Evolutionary conservation across 2,329 filamentous ascomycete species (phyloP).

Genomic region (Epichloe bromicola): DNA sequence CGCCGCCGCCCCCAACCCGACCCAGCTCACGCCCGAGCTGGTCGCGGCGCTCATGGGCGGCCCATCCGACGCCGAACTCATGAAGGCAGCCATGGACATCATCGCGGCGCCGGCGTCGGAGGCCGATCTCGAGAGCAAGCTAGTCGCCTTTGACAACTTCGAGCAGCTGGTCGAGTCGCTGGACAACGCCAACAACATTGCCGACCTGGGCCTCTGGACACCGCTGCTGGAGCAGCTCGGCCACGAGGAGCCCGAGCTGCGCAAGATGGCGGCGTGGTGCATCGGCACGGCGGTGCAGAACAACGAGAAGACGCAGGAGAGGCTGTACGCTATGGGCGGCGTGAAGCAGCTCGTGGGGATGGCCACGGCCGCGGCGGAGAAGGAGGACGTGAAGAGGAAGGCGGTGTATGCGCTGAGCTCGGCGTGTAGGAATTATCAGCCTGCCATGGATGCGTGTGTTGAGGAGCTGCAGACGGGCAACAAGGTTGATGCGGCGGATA

Average conservation of each 20-base stretch:
- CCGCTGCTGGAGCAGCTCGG: slow-evolving; percentile 61
- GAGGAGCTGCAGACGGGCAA: slow-evolving; percentile 44
- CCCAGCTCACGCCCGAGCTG: slow-evolving; percentile 52
- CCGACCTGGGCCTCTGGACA: slow-evolving; percentile 65
- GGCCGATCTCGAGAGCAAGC: slow-evolving; percentile 58
- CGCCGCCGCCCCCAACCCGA: slow-evolving; percentile 16
- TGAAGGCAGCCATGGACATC: slow-evolving; percentile 71
- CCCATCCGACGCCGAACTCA: slow-evolving; percentile 80
- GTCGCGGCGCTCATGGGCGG: slow-evolving; percentile 70
- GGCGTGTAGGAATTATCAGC: slow-evolving; percentile 78
- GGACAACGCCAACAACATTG: slow-evolving; percentile 95
- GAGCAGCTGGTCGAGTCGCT: slow-evolving; percentile 85
- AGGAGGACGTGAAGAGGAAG: slow-evolving; percentile 62
- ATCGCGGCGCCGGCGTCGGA: slow-evolving; percentile 51
- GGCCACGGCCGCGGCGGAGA: slow-evolving; percentile 27
- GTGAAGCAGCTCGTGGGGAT: slow-evolving; percentile 58
- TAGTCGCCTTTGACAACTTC: slow-evolving; percentile 86
- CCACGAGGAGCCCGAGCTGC: slow-evolving; percentile 56
- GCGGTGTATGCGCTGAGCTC: slow-evolving; percentile 82
- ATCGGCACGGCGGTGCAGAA: slow-evolving; percentile 93
- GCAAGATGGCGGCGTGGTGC: slow-evolving; percentile 87
- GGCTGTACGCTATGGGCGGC: slow-evolving; percentile 50
- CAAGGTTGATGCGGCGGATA: slow-evolving; percentile 69
- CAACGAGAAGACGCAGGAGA: slow-evolving; percentile 75
- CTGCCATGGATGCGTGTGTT: slow-evolving; percentile 57